Evolutionary conservation across 2,329 filamentous ascomycete species (phyloP).

Genomic region (Tolypocladium cylindrosporum): DNA sequence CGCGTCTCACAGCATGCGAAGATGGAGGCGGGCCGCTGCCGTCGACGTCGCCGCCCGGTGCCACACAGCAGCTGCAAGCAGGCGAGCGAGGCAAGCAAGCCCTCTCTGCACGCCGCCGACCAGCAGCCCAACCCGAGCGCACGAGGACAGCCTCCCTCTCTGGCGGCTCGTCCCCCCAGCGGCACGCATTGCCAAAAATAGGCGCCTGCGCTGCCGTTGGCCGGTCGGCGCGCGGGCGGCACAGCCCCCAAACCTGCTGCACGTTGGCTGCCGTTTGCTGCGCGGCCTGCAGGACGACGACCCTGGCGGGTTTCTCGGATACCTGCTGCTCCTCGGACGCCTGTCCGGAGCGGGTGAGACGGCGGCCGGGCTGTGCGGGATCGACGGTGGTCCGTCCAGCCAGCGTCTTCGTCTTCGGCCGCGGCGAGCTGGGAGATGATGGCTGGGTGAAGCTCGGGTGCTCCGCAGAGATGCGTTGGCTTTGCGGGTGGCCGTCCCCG

Average conservation of each 20-base stretch:
- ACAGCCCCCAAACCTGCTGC: neutral
- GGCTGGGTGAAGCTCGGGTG: neutral
- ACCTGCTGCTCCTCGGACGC: neutral
- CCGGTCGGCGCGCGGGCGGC: neutral
- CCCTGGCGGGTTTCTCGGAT: neutral
- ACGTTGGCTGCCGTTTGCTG: neutral
- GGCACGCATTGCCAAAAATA: neutral
- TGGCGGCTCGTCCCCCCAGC: neutral
- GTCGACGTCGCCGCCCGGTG: neutral
- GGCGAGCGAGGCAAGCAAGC: neutral
- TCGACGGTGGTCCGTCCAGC: neutral
- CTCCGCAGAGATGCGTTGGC: too few relatives aligned
- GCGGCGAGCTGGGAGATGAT: neutral
- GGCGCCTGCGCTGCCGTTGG: neutral
- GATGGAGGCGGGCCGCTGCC: neutral
- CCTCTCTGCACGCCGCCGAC: neutral
- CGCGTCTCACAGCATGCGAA: neutral
- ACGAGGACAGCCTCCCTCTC: neutral
- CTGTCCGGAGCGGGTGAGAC: neutral
- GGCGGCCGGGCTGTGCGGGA: neutral
- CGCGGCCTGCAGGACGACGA: neutral
- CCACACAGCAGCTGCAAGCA: neutral
- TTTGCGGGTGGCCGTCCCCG: too few relatives aligned
- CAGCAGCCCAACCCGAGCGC: neutral
- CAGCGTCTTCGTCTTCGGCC: neutral